Evolutionary conservation across 2,329 filamentous ascomycete species (phyloP), one percentile per base, ranked within the genome.

Genomic region (Trichophyton schoenleinii): DNA sequence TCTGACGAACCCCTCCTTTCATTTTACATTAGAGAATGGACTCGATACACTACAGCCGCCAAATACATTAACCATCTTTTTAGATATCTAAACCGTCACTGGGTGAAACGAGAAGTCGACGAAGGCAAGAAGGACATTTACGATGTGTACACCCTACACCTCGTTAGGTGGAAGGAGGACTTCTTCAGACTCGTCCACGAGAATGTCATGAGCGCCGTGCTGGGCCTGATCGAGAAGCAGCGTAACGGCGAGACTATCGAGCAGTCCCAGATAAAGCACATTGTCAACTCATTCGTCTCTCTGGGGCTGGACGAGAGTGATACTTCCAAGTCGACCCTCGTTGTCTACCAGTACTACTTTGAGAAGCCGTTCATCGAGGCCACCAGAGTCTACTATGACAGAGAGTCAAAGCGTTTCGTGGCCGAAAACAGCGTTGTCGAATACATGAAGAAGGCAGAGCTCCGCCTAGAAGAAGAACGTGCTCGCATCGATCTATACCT

Each of bases 371-470:
- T 96, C 81, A 81, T 99, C 59, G 81, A 82, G 4, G 89, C 91
- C 2, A 99, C 94, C 8, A 84, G 83, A 68, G 77, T 81, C 34
- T 99, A 96, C 77, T 99, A 99, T 73, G 82, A 90, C 68, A 86
- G 87, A 53, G 95, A 99, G 73, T 97, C 94, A 20, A 89, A 90
- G 68, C 87, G 91, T 65, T 99, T 99, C 71, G 85, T 99, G 38
- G 89, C 91, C 9, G 92, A 97, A 74, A 99, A 99, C 73, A 95
- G 88, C 65, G 91, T 99, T 3, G 91, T 99, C 38, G 94, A 99
- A 71, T 99, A 97, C 77, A 97, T 99, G 94, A 97, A 97, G 80
- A 99, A 99, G 82, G 95, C 94, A 0, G 92, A 97, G 76, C 77
- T 84, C 48, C 86, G 94, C 36, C 77, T 99, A 63, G 84, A 89